phyloP scores from a whole-genome alignment of 169 alveolate species.

The Plasmodium malariae region DNA sequence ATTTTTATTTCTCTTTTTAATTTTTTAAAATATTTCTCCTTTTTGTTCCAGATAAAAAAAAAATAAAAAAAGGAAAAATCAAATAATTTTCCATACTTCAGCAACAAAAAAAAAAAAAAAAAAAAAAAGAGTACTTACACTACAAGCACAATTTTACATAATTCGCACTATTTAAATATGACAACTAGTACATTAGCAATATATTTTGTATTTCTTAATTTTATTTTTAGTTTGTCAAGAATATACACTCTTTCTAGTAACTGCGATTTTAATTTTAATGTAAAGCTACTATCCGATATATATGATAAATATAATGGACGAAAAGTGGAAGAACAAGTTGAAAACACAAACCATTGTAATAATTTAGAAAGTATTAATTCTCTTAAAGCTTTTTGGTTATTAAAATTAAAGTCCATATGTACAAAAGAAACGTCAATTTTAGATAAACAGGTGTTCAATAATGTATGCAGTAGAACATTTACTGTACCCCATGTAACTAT shows the following conservation, averaged over 20 bases:
- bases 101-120: background rate
- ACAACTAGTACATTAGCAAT: background rate
- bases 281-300: slow-evolving; percentile 7
- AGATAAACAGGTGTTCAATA: slow-evolving; percentile 59
- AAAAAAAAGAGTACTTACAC: background rate
- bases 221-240: background rate
- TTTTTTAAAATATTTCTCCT: too few species aligned
- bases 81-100: too few species aligned
- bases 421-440: slow-evolving; percentile 74
- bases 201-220: slow-evolving; percentile 14
- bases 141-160: too few species aligned
- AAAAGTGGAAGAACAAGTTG: background rate
- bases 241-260: slow-evolving; percentile 15
- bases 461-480: slow-evolving; percentile 40
- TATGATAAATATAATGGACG: slow-evolving; percentile 62
- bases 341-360: slow-evolving; percentile 15
- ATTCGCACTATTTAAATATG: too few species aligned
- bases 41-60: too few species aligned
- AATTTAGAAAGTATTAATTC: slow-evolving; percentile 67
- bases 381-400: slow-evolving; percentile 36
- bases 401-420: slow-evolving; percentile 65
- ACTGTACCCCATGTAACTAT: slow-evolving; percentile 39
- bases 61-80: too few species aligned
- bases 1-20: too few species aligned
- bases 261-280: slow-evolving; percentile 52